Percentiles rank a stretch among this genome's conserved stretches.
Evolutionary conservation across 805 yeast species (phyloP).

Genomic region (Clavispora asparagi): DNA sequence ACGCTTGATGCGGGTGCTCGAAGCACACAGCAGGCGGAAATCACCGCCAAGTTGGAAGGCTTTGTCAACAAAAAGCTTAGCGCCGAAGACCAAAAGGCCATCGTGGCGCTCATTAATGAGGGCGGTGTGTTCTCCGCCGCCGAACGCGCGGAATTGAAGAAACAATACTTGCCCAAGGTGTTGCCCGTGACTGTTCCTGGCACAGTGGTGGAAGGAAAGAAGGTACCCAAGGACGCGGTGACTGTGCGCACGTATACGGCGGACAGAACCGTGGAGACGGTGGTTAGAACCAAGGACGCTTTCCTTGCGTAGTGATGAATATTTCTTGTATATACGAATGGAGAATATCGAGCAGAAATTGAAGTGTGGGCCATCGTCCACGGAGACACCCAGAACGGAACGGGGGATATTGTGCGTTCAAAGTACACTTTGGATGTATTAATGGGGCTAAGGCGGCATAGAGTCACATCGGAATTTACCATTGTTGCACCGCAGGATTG

Average conservation of each 20-base stretch:
- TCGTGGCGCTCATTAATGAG: slow-evolving; percentile 39
- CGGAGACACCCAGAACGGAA: too few species aligned
- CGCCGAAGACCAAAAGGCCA: slow-evolving; percentile 33
- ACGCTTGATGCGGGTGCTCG: slow-evolving; percentile 30
- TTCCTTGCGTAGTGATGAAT: slow-evolving; percentile 19
- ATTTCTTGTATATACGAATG: slow-evolving; percentile 10
- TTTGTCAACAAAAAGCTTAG: slow-evolving; percentile 23
- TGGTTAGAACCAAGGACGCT: slow-evolving; percentile 52
- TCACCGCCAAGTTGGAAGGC: slow-evolving; percentile 16
- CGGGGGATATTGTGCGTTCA: too few species aligned
- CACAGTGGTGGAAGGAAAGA: slow-evolving; percentile 38
- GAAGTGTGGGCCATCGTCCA: too few species aligned
- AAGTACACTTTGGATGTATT: too few species aligned
- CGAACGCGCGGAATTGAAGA: slow-evolving; percentile 37
- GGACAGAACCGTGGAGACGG: slow-evolving; percentile 45
- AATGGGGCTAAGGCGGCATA: too few species aligned
- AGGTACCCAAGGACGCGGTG: slow-evolving; percentile 43
- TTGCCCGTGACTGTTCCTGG: slow-evolving; percentile 45
- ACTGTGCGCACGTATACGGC: slow-evolving; percentile 55
- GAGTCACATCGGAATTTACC: too few species aligned
- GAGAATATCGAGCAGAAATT: neutral
- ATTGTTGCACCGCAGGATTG: too few species aligned
- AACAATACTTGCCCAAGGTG: slow-evolving; percentile 50
- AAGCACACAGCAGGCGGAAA: slow-evolving; percentile 16
- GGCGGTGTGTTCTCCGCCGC: slow-evolving; percentile 34